Evolutionary conservation across 805 yeast genomes (phyloP), one percentile per base, ranked within the genome.

Genomic region (Candida railenensis): DNA sequence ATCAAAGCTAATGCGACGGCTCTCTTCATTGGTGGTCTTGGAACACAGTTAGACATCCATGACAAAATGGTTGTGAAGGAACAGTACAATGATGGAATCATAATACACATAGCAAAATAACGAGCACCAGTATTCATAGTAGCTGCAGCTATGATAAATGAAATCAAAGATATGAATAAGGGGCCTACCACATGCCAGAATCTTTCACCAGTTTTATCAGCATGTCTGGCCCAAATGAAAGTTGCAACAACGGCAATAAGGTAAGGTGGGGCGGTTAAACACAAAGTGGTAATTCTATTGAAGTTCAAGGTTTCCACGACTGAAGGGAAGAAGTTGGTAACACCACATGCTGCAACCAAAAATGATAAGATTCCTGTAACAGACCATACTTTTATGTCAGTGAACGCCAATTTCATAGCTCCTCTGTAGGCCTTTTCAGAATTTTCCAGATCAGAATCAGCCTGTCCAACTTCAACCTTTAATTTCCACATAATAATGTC

Each of bases 261-360:
- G 57, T 79, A 81, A 9, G 84, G 84, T 20, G 85, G 85, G 19
- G 79, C 83, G 7, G 85, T 79, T 46, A 82, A 66, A 51, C 79
- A 76, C 42, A 80, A 69, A 3, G 85, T 79, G 40, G 75, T 67
- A 34, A 78, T 68, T 41, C 71, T 66, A 55, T 62, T 59, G 53
- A 78, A 82, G 38, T 79, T 74, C 50, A 82, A 67, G 12, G 85
- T 79, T 47, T 69, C 57, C 15, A 82, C 85, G 22, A 82, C 80
- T 1, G 84, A 71, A 22, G 86, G 86, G 68, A 80, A 81, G 58
- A 78, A 80, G 56, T 80, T 76, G 16, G 83, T 77, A 40, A 80
- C 82, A 58, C 84, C 83, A 52, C 81, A 76, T 34, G 84, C 82
- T 21, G 81, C 81, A 42, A 77, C 84, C 25, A 75, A 61, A 60